Evolutionary conservation across 176 grass and related monocot species (phyloP).

Genomic region (Hordeum vulgare): DNA sequence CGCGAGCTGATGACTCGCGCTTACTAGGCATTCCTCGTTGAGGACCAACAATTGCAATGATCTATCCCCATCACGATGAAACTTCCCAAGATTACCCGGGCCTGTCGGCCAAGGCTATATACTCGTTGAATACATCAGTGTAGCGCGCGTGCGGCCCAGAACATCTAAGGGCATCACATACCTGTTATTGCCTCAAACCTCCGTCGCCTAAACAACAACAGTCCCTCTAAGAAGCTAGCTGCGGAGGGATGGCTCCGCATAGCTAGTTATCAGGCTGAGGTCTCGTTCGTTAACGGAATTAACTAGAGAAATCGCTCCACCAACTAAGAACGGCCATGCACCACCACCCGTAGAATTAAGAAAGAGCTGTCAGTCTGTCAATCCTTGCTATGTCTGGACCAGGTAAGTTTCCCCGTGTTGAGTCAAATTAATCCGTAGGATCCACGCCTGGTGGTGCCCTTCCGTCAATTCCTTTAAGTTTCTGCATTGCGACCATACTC

Average conservation of each 20-base stretch:
- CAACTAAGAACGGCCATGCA: no score
- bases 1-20: constrained; percentile 31
- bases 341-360: no score
- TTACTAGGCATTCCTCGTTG: constrained; percentile 85
- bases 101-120: constrained; percentile 64
- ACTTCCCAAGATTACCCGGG: constrained; percentile 66
- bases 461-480: constrained; percentile 20
- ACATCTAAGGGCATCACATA: constrained; percentile 76
- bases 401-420: constrained; percentile 45
- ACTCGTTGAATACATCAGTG: constrained; percentile 77
- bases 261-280: constrained; percentile 24
- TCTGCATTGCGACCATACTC: constrained; percentile 27
- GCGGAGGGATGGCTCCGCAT: constrained; percentile 59
- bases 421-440: constrained; percentile 34
- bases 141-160: constrained; percentile 55
- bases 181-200: constrained; percentile 81
- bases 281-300: constrained; percentile 66
- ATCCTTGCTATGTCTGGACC: no score
- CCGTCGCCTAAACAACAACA: constrained; percentile 51
- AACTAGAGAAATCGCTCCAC: constrained; percentile 68
- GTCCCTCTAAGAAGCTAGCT: constrained; percentile 84
- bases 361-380: no score
- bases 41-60: constrained; percentile 95
- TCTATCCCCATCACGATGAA: constrained; percentile 91
- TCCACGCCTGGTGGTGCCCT: constrained; percentile 28